phyloP scores from a whole-genome alignment of 257 asterid species.

The Solanum pimpinellifolium region DNA sequence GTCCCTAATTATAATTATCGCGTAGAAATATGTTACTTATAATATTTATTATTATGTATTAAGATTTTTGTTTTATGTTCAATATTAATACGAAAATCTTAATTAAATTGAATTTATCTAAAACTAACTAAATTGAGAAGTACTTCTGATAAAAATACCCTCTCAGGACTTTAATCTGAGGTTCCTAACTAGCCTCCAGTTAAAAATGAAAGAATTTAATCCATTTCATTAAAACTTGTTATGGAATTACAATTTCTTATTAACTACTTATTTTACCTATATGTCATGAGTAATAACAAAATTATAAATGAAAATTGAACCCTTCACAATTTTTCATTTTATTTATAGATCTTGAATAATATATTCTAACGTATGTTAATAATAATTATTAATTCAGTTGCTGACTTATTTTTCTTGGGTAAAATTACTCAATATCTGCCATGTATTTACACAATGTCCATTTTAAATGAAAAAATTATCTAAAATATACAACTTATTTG shows the following conservation, averaged over 20 bases:
- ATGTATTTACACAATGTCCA: no score
- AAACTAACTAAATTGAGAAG: background rate
- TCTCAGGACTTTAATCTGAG: accelerated
- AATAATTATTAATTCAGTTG: background rate
- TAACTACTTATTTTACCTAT: no score
- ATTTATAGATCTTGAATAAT: no score
- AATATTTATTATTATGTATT: no score
- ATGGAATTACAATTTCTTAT: background rate
- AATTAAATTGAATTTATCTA: no score
- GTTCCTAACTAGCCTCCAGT: background rate
- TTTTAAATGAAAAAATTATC: no score
- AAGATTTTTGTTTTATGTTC: background rate
- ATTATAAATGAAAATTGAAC: background rate
- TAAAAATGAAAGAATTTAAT: no score
- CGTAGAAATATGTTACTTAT: background rate
- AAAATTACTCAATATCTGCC: background rate
- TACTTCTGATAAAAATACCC: no score
- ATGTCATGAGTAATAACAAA: background rate
- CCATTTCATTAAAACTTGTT: background rate
- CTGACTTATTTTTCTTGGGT: background rate
- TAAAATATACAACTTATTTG: no score
- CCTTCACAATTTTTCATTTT: background rate
- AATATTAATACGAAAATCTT: background rate
- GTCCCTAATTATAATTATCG: background rate
- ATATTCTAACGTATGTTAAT: background rate